These are phyloP conservation scores for Phytopythium helicoides DNA, from an alignment of 352 stramenopile species.

Conservation along the genomic window DNA sequence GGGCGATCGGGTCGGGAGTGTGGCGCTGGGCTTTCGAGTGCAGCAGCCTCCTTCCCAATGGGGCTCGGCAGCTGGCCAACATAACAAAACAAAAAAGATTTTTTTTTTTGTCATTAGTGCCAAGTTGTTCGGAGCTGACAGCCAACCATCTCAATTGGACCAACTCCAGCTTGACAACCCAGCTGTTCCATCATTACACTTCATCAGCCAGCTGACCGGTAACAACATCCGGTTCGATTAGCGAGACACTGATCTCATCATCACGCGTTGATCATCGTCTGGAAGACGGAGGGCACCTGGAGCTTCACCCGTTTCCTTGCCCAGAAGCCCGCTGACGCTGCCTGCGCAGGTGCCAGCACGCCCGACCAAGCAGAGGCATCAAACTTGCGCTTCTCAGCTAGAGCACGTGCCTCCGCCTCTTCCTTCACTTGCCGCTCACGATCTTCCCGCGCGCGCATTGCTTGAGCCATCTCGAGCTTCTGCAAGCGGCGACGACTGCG, in stretches of 20 bases:
- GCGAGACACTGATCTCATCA: too few species aligned
- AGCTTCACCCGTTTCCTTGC: slow-evolving; percentile 57
- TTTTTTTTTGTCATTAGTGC: too few species aligned
- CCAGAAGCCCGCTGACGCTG: slow-evolving; percentile 41
- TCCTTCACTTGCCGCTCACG: slow-evolving; percentile 51
- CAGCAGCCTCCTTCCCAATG: too few species aligned
- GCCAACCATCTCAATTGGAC: too few species aligned
- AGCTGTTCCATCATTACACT: too few species aligned
- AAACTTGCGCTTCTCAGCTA: slow-evolving; percentile 59
- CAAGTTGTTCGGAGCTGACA: too few species aligned
- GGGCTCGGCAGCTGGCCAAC: too few species aligned
- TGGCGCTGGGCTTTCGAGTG: neutral
- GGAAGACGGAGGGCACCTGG: slow-evolving; percentile 44
- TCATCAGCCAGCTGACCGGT: too few species aligned
- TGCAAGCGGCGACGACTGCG: slow-evolving; percentile 66
- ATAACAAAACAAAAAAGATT: too few species aligned
- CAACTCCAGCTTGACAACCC: too few species aligned
- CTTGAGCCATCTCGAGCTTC: slow-evolving; percentile 66
- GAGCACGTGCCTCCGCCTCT: slow-evolving; percentile 41
- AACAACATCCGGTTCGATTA: too few species aligned
- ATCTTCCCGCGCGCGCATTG: slow-evolving; percentile 59
- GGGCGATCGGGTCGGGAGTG: slow-evolving; percentile 1
- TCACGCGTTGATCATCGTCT: slow-evolving; percentile 33
- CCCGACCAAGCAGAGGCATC: slow-evolving; percentile 56
- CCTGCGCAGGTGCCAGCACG: slow-evolving; percentile 28